Base-by-base conservation (phyloP, 1,284 basidiomycete genomes). In the Boletus smithii region DNA sequence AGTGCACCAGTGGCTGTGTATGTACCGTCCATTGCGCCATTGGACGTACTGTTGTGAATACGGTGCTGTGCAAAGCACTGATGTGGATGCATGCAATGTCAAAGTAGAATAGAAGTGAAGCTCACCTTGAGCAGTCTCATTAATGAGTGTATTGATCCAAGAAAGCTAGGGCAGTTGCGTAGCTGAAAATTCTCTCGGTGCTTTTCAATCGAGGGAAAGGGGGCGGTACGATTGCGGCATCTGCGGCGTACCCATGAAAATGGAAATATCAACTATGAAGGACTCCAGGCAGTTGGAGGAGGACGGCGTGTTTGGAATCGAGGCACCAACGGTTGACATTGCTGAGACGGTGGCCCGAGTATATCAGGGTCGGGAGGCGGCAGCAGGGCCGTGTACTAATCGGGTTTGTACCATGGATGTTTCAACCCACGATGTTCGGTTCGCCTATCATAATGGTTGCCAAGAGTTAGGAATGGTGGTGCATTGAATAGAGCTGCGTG, bases 161-260 rank as follows among this genome's bases (percentile, higher is more conserved):
- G 44, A 27, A 29, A 35, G 43, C 20, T 26, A 42, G 38, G 32
- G 17, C 32, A 27, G 33, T 27, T 35, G 27, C 10, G 37, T 22
- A 23, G 46, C 30, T 31, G 34, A 33, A 38, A 31, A 46, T 44
- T 50, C 23, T 31, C 39, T 57, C 56, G 60, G 57, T 39, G 29
- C 13, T 30, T 53, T 58, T 60, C 36, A 32, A 46, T 50, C 31
- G 38, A 47, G 35, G 37, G 27, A n/a, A 42, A 46, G 44, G 39
- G 30, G 23, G 35, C 26, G 53, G 39, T 45, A 38, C 44, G 29
- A 49, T 62, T 38, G 60, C 55, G 58, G 57, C 26, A 46, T 40
- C 26, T 62, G 46, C 37, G 60, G 43, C 32, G 51, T 39, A 24
- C 41, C 23, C 27, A 53, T 54, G 50, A 24, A 57, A 59, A 49